A percentile compares a stretch with the other conserved stretches of the same genome.
Evolutionary conservation across 768 basidiomycete species (phyloP).

Genomic region (Pholiota molesta): DNA sequence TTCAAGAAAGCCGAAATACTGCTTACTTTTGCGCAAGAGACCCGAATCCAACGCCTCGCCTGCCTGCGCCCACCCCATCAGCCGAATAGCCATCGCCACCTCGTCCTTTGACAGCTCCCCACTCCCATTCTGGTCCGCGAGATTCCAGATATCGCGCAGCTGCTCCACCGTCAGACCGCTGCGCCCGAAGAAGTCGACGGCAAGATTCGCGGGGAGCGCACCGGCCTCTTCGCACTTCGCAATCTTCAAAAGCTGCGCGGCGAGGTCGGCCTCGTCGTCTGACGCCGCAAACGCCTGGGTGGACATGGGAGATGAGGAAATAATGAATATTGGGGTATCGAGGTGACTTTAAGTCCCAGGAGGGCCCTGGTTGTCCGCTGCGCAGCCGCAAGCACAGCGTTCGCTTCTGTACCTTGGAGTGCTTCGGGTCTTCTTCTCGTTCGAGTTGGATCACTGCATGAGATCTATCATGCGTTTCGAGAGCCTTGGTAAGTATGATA

Average conservation of each 20-base stretch:
- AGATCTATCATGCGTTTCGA: neutral
- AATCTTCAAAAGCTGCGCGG: constrained; percentile 29
- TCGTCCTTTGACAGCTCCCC: constrained; percentile 57
- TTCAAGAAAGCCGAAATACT: neutral
- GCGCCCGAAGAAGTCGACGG: constrained; percentile 58
- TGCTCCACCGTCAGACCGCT: constrained; percentile 55
- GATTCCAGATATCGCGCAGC: constrained; percentile 64
- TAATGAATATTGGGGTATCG: neutral
- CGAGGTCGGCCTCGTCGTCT: constrained; percentile 33
- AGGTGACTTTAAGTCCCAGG: neutral
- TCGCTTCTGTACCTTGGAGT: neutral
- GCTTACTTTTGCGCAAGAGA: constrained; percentile 50
- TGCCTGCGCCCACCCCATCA: constrained; percentile 70
- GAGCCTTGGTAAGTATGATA: neutral
- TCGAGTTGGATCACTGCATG: neutral
- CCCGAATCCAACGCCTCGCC: constrained; percentile 44
- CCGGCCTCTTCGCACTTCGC: constrained; percentile 28
- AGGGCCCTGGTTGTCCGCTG: neutral
- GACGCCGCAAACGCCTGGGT: constrained; percentile 14
- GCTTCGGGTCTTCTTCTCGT: neutral
- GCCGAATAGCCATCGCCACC: constrained; percentile 58
- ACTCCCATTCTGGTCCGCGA: constrained; percentile 61
- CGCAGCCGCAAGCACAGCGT: constrained; percentile 2
- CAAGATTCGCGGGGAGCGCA: constrained; percentile 41
- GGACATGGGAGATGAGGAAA: neutral